Evolutionary conservation across 2,329 filamentous ascomycete species (phyloP).

Genomic region (Nigrospora oryzae): DNA sequence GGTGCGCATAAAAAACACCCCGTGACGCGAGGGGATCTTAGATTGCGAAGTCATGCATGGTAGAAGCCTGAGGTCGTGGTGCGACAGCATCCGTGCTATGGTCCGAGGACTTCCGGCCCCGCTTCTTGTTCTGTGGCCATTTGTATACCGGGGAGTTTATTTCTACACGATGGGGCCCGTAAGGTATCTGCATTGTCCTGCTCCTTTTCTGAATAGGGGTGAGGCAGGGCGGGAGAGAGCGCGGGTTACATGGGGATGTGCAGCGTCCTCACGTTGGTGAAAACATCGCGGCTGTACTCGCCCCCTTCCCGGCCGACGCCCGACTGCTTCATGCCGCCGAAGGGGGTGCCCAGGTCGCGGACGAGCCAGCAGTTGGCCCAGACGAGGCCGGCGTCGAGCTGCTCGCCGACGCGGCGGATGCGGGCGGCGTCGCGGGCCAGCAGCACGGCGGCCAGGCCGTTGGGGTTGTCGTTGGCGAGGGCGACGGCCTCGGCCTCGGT

Average conservation of each 20-base stretch:
- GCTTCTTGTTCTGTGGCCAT: no score
- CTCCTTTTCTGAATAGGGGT: no score
- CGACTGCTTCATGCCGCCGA: conserved; percentile 24
- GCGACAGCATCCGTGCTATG: no score
- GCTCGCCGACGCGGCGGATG: conserved; percentile 20
- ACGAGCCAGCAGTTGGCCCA: conserved; percentile 25
- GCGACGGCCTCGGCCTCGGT: conserved; percentile 15
- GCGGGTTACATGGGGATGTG: conserved; percentile 12
- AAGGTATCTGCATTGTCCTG: no score
- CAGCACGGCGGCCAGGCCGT: conserved; percentile 19
- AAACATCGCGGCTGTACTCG: conserved; percentile 22
- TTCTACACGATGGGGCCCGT: no score
- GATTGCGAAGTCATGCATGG: no score
- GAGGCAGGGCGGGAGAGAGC: no score
- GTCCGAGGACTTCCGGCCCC: no score
- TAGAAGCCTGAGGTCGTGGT: no score
- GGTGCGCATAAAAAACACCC: no score
- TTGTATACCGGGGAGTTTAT: no score
- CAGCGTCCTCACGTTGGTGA: conserved; percentile 20
- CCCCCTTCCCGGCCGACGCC: conserved; percentile 21
- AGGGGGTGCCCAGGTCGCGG: conserved; percentile 21
- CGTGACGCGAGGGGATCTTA: no score
- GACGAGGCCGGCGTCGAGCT: conserved; percentile 21
- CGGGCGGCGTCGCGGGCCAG: conserved; percentile 19
- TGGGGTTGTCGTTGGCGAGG: conserved; percentile 19